These are phyloP conservation scores for Cyberlindnera maclurae DNA, from an alignment of 805 yeast genomes.

Conservation along the genomic window DNA sequence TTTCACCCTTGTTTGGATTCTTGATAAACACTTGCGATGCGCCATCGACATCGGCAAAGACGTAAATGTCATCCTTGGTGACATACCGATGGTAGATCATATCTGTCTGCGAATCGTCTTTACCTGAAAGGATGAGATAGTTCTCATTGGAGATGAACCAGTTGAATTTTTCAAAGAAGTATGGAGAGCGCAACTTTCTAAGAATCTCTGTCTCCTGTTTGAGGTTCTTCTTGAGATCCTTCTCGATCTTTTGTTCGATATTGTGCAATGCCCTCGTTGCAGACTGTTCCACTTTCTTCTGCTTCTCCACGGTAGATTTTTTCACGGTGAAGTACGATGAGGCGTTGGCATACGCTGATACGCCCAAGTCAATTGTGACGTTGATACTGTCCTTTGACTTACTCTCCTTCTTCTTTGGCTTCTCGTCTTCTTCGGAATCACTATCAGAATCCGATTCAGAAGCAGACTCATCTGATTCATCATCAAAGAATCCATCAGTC, in stretches of 20 bases:
- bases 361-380: slow-evolving; percentile 58
- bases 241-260: slow-evolving; percentile 70
- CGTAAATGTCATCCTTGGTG: slow-evolving; percentile 62
- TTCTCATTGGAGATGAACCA: slow-evolving; percentile 96
- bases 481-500: slow-evolving; percentile 32
- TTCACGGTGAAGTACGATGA: slow-evolving; percentile 71
- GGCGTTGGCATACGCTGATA: slow-evolving; percentile 87
- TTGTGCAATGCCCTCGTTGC: slow-evolving; percentile 73
- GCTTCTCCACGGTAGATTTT: slow-evolving; percentile 70
- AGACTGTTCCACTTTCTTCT: slow-evolving; percentile 70
- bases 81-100: slow-evolving; percentile 74
- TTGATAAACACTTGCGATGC: slow-evolving; percentile 73
- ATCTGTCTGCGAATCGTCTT: slow-evolving; percentile 74
- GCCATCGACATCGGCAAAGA: slow-evolving; percentile 68
- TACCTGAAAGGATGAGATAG: slow-evolving; percentile 78
- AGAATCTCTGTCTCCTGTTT: slow-evolving; percentile 48
- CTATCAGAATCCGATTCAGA: slow-evolving; percentile 23
- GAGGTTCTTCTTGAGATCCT: slow-evolving; percentile 59
- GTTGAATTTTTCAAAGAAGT: slow-evolving; percentile 88
- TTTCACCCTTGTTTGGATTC: slow-evolving; percentile 64
- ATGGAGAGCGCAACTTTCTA: slow-evolving; percentile 60
- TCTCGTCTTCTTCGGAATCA: slow-evolving; percentile 6
- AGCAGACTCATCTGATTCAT: slow-evolving; percentile 25
- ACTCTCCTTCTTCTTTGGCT: slow-evolving; percentile 5
- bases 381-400: slow-evolving; percentile 28